These are phyloP conservation scores for Hygrocybe coccinea DNA, from an alignment of 768 basidiomycete genomes.

Conservation along the genomic window DNA sequence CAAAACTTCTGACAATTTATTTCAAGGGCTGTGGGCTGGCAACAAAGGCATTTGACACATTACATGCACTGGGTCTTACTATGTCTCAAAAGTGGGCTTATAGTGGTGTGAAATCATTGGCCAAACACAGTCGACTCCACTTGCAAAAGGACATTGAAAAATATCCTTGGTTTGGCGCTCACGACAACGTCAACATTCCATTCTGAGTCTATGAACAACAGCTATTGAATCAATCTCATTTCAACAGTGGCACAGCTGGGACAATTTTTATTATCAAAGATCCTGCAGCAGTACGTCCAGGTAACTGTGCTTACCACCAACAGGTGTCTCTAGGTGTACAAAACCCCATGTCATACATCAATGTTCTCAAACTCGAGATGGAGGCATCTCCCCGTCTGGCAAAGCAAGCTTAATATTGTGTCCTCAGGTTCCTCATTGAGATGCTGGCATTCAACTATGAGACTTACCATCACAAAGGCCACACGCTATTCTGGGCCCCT, in stretches of 20 bases:
- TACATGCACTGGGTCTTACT: conserved; percentile 14
- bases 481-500: no score
- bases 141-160: conserved; percentile 8
- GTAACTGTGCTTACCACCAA: no score
- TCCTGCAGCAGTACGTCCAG: no score
- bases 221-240: conserved; percentile 21
- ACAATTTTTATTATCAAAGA: conserved; percentile 12
- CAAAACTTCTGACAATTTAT: conserved; percentile 18
- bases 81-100: conserved; percentile 8
- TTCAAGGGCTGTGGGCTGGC: conserved; percentile 18
- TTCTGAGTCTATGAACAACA: conserved; percentile 23
- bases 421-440: no score
- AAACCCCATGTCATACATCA: no score
- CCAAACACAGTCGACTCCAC: conserved; percentile 9
- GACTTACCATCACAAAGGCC: no score
- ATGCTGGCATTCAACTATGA: no score
- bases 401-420: no score
- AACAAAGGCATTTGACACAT: conserved; percentile 14
- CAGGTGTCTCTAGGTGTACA: no score
- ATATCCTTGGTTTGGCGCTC: conserved; percentile 13
- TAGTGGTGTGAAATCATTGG: not conserved
- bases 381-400: no score
- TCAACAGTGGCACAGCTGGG: conserved; percentile 19
- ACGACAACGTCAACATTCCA: conserved; percentile 22
- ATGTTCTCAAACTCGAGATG: no score